A percentile compares a stretch with the other conserved stretches of the same genome.
Evolutionary conservation across 1,139 yeast species (phyloP).

Genomic region (Eremothecium cymbalariae): DNA sequence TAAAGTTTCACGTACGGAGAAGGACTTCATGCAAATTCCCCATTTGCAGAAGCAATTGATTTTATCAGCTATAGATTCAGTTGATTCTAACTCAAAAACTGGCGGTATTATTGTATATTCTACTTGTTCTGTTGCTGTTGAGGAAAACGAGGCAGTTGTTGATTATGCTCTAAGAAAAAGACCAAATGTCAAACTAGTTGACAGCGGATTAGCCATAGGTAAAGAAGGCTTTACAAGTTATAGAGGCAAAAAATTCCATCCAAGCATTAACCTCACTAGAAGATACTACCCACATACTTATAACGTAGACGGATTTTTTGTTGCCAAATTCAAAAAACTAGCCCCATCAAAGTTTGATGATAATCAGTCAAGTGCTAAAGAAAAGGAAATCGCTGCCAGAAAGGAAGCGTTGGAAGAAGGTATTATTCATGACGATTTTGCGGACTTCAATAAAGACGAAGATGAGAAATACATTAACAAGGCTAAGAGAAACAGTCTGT

Average conservation of each 20-base stretch:
- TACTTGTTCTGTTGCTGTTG: conserved; percentile 97
- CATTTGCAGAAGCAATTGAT: conserved; percentile 91
- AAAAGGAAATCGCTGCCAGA: conserved; percentile 73
- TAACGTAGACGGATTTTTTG: conserved; percentile 97
- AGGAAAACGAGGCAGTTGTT: conserved; percentile 98
- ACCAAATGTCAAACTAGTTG: conserved; percentile 92
- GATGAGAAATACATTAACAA: conserved; percentile 70
- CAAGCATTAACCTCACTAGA: conserved; percentile 70
- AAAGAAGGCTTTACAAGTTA: conserved; percentile 90
- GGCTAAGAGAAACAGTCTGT: conserved; percentile 62
- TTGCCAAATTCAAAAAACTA: conserved; percentile 89
- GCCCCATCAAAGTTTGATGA: conserved; percentile 79
- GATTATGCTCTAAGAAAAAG: conserved; percentile 94
- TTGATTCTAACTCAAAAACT: conserved; percentile 80
- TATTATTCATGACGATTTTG: conserved; percentile 77
- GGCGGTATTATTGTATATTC: conserved; percentile 97
- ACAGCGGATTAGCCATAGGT: conserved; percentile 89
- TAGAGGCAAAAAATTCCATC: conserved; percentile 86
- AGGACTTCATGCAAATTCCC: conserved; percentile 94
- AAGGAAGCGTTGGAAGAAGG: conserved; percentile 68
- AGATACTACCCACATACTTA: conserved; percentile 97
- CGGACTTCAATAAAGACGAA: conserved; percentile 66
- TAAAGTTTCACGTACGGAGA: conserved; percentile 87
- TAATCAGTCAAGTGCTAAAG: conserved; percentile 82
- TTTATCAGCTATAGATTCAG: conserved; percentile 93